Evolutionary conservation across 805 yeast species (phyloP).

Genomic region (Yarrowia keelungensis): DNA sequence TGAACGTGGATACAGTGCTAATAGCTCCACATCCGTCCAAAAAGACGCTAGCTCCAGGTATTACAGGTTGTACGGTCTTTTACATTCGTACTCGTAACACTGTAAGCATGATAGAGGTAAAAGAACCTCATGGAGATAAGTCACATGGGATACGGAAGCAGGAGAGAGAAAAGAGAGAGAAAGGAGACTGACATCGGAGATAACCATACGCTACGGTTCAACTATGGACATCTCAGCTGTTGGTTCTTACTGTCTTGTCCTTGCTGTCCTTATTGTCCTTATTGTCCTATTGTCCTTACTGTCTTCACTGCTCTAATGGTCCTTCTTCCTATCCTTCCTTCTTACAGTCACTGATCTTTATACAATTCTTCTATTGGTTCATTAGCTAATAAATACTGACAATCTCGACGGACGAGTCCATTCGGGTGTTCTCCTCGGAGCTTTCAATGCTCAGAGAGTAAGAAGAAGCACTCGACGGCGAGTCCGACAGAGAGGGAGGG

Average conservation of each 20-base stretch:
- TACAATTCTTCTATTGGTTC: neutral
- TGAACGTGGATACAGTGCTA: neutral
- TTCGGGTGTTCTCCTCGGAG: slow-evolving; percentile 35
- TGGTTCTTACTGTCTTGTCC: too few relatives aligned
- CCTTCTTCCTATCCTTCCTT: too few relatives aligned
- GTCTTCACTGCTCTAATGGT: too few relatives aligned
- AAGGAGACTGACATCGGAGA: too few relatives aligned
- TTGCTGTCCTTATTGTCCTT: too few relatives aligned
- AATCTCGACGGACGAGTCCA: slow-evolving; percentile 35
- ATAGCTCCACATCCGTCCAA: neutral
- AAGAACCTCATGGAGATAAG: slow-evolving; percentile 1
- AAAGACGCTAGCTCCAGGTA: slow-evolving; percentile 7
- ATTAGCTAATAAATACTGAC: slow-evolving; percentile 38
- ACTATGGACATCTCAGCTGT: too few relatives aligned
- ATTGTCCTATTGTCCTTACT: too few relatives aligned
- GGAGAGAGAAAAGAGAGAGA: too few relatives aligned
- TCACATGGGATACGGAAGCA: too few relatives aligned
- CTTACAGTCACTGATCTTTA: neutral
- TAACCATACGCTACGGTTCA: too few relatives aligned
- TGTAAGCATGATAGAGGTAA: neutral
- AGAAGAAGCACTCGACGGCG: slow-evolving; percentile 34
- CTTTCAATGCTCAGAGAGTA: slow-evolving; percentile 36
- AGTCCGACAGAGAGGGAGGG: slow-evolving; percentile 32
- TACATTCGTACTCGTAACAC: neutral
- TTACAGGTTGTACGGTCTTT: neutral